Conservation (phyloP, 805 yeast genomes). For the Cyberlindnera maclurae region DNA sequence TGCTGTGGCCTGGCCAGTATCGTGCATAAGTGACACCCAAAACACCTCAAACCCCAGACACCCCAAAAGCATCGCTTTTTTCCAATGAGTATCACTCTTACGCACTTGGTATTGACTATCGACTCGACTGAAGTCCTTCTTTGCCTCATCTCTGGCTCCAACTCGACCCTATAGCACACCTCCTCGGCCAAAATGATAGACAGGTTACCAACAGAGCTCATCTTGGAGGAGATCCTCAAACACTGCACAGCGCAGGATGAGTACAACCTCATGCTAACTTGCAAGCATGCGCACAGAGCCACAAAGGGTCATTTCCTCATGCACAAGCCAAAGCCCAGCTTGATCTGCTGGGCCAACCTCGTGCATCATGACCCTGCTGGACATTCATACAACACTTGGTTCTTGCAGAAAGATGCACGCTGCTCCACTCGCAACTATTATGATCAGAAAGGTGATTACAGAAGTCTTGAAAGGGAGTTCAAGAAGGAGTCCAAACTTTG, state of each 20-base stretch:
- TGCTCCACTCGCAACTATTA: conserved; percentile 12
- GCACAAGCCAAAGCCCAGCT: conserved; percentile 6
- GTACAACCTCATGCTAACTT: conserved; percentile 16
- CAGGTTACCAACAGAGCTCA: conserved; percentile 18
- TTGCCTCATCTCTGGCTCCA: background rate
- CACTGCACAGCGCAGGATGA: conserved; percentile 15
- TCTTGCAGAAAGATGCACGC: conserved; percentile 4
- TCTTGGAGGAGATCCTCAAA: conserved; percentile 13
- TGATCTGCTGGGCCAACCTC: conserved; percentile 19
- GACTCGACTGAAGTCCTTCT: no score
- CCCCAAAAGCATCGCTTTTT: no score
- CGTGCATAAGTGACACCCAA: conserved; percentile 2
- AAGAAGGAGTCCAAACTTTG: background rate
- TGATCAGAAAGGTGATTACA: conserved; percentile 5
- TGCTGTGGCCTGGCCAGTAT: no score
- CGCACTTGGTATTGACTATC: no score
- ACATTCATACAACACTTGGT: conserved; percentile 8
- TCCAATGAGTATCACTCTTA: no score
- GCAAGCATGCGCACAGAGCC: conserved; percentile 14
- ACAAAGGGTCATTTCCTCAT: conserved; percentile 11
- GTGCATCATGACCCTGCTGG: conserved; percentile 9
- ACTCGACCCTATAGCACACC: background rate
- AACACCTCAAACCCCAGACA: conserved; percentile 1
- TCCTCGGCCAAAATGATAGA: conserved; percentile 13
- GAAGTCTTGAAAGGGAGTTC: conserved; percentile 4